Base-by-base conservation (phyloP, 2,329 filamentous ascomycete species). In the Cadophora sp. region DNA sequence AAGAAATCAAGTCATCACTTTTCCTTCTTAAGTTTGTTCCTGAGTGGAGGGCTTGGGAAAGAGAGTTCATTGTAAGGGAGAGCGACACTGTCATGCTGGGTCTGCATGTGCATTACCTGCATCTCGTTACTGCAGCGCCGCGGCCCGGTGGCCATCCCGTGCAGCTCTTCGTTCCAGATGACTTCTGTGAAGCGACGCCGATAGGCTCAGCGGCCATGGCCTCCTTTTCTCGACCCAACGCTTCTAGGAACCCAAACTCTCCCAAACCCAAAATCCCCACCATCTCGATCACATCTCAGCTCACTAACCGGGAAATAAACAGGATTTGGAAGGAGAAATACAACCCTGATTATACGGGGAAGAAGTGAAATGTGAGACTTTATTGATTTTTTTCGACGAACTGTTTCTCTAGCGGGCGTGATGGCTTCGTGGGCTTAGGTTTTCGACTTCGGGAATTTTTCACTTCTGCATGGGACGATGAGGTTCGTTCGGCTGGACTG, bases 321-420 rank as follows among this genome's bases (percentile, higher is more conserved):
- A 81, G 81, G 94, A 97, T 98, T 77, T 97, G 95, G 93, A 98
- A 98, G 79, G 94, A 97, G 70, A 98, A 98, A 81, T 97, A 98
- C 81, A 86, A 86, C 74, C 62, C 68, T n/a, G 65, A 66, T 24
- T 63, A 59, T 51, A 51, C 41, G 18, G 53, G 43, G 48, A 68
- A 68, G 45, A 68, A 68, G 60, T 68, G 66, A 68, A 22, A 61
- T n/a, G 60, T 41, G 30, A 43, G 2, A 41, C 43, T 60, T 24
- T 27, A 3, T 47, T 45, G 53, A 5, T 33, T 36, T 59, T 36
- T 59, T 4, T 14, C 18, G 60, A 27, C n/a, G 39, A 18, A 13
- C n/a, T 45, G 22, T 59, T 59, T 16, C 22, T 16, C n/a, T 16
- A 39, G 55, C 33, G 36, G 20, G 55, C 36, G 20, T 41, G n/a